A percentile compares a stretch with the other conserved stretches of the same genome.
Conservation (phyloP, 2,329 filamentous ascomycete genomes). For the Graphium sp. region DNA sequence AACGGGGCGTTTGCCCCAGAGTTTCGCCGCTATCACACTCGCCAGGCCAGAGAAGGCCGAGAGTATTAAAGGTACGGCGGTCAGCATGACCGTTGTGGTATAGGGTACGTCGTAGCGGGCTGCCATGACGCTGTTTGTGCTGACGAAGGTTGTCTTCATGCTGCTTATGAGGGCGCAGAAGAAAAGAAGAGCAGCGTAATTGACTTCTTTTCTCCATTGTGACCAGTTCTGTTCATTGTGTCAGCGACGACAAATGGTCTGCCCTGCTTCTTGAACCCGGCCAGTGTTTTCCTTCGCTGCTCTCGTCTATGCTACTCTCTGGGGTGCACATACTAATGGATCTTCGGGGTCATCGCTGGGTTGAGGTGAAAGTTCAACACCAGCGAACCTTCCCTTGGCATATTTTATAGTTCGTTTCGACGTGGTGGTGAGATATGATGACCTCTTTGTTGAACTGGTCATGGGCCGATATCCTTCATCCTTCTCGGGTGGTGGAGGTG, state of each 20-base stretch:
- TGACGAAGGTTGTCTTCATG: slow-evolving; percentile 37
- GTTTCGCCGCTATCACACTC: slow-evolving; percentile 22
- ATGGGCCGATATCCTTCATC: slow-evolving; percentile 3
- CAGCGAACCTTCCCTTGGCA: slow-evolving; percentile 22
- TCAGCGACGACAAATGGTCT: neutral
- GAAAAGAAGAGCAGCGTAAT: slow-evolving; percentile 27
- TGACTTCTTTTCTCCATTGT: slow-evolving; percentile 30
- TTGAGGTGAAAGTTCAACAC: slow-evolving; percentile 32
- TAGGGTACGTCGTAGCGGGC: slow-evolving; percentile 25
- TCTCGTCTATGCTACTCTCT: neutral
- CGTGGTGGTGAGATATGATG: slow-evolving; percentile 1
- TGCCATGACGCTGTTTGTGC: slow-evolving; percentile 26
- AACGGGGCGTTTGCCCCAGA: slow-evolving; percentile 35
- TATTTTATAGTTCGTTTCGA: slow-evolving; percentile 21
- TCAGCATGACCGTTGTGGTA: slow-evolving; percentile 28
- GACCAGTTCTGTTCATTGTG: slow-evolving; percentile 33
- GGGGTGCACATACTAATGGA: slow-evolving; percentile 25
- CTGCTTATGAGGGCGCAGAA: slow-evolving; percentile 26
- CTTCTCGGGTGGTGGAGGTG: slow-evolving; percentile 3
- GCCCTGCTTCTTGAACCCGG: neutral
- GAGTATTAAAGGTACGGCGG: slow-evolving; percentile 32
- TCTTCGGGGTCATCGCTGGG: slow-evolving; percentile 36
- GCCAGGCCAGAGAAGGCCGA: slow-evolving; percentile 26
- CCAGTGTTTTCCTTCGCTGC: neutral
- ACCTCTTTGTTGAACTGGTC: slow-evolving; percentile 1